Percentiles rank a stretch among this genome's conserved stretches.
These are phyloP conservation scores for Scedosporium apiospermum DNA, from an alignment of 2,329 filamentous ascomycete genomes.

Conservation along the genomic window DNA sequence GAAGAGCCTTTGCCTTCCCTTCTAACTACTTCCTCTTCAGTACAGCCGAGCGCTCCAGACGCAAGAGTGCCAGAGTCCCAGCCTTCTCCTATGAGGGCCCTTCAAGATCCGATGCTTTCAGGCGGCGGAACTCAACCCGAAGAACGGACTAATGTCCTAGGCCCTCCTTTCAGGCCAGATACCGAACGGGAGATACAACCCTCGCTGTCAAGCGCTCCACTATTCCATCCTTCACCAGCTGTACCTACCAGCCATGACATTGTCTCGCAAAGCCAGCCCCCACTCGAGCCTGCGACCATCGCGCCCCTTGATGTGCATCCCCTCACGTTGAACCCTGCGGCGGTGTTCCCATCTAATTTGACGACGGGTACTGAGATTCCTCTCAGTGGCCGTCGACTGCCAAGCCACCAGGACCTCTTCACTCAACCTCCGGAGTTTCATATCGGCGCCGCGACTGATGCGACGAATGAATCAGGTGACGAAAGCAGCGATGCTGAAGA, in stretches of 20 bases:
- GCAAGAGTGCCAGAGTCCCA: background rate
- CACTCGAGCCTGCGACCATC: background rate
- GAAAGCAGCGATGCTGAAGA: conserved; percentile 11
- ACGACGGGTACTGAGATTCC: background rate
- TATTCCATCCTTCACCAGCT: background rate
- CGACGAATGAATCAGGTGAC: conserved; percentile 6
- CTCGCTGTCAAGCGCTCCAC: background rate
- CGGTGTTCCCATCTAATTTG: background rate
- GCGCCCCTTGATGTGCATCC: background rate
- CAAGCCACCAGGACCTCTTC: background rate
- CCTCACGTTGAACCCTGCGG: background rate
- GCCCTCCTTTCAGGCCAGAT: background rate
- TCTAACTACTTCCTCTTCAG: background rate
- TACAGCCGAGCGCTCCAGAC: background rate
- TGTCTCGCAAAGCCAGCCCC: background rate
- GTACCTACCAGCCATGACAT: background rate
- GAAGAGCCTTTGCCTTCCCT: background rate
- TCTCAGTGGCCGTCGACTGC: background rate
- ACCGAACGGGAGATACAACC: background rate
- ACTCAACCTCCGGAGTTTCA: background rate
- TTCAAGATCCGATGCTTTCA: background rate
- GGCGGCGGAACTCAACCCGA: background rate
- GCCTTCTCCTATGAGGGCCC: background rate
- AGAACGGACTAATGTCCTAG: background rate
- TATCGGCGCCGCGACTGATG: background rate